Evolutionary conservation across 208 protist species (phyloP).

Genomic region (Phytomonas serpens): DNA sequence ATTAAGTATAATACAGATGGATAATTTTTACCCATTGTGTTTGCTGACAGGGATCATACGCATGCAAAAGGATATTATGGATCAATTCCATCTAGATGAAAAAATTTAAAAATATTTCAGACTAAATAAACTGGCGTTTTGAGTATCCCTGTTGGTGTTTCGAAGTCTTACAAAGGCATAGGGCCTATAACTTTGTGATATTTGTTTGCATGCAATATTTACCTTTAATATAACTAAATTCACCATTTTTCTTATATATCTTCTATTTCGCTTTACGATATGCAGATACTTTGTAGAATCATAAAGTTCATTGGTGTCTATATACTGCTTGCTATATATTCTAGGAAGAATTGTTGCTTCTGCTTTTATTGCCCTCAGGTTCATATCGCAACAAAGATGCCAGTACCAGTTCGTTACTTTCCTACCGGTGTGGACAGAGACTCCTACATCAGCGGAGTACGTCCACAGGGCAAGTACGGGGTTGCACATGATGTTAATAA

Average conservation of each 20-base stretch:
- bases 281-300: not conserved
- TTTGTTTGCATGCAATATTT: not conserved
- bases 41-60: not conserved
- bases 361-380: conserved; percentile 10
- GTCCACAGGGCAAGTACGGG: conserved; percentile 49
- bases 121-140: not conserved
- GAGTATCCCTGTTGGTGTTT: not conserved
- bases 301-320: conserved; percentile 1
- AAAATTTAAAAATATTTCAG: not conserved
- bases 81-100: not conserved
- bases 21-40: not conserved
- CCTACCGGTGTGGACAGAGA: conserved; percentile 72
- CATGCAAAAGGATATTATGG: not conserved
- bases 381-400: not conserved
- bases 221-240: not conserved
- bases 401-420: conserved; percentile 34
- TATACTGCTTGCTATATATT: not conserved
- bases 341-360: not conserved
- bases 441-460: conserved; percentile 79
- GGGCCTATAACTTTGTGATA: not conserved
- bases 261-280: not conserved
- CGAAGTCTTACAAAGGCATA: not conserved
- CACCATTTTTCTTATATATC: not conserved
- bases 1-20: not conserved
- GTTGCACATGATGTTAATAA: conserved; percentile 68